Evolutionary conservation across 352 stramenopile genomes (phyloP).

Genomic region (Globisporangium rhizosaccharum): DNA sequence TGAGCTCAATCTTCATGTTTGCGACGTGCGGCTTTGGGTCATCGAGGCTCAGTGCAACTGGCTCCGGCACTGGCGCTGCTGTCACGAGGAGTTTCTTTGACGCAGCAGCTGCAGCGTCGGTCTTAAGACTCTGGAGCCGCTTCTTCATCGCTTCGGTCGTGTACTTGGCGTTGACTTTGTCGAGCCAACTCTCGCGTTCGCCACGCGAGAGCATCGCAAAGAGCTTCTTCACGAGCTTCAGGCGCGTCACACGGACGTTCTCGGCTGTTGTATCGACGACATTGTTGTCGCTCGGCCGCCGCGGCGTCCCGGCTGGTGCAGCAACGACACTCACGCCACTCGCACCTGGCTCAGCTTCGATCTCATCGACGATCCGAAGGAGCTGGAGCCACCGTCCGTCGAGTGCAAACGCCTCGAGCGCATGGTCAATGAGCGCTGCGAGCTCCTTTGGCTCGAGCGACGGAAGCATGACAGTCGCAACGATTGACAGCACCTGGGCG

Average conservation of each 20-base stretch:
- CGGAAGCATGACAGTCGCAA: constrained; percentile 37
- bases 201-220: constrained; percentile 51
- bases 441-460: constrained; percentile 44
- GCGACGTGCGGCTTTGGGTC: constrained; percentile 26
- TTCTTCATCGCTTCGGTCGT: constrained; percentile 31
- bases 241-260: constrained; percentile 23
- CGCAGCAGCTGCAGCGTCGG: background rate
- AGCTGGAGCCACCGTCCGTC: constrained; percentile 42
- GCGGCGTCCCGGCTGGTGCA: background rate
- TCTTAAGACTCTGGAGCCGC: constrained; percentile 17
- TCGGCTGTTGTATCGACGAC: constrained; percentile 7
- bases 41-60: constrained; percentile 14
- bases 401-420: constrained; percentile 30
- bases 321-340: background rate
- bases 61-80: constrained; percentile 7
- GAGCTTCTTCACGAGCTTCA: constrained; percentile 49
- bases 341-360: constrained; percentile 18
- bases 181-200: constrained; percentile 43
- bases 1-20: constrained; percentile 45
- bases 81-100: constrained; percentile 5
- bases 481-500: constrained; percentile 33
- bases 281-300: constrained; percentile 2
- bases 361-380: constrained; percentile 32
- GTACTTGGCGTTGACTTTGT: constrained; percentile 45
- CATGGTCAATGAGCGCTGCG: constrained; percentile 28